These are phyloP conservation scores for Cystofilobasidium macerans DNA, from an alignment of 768 basidiomycete species.

Conservation along the genomic window DNA sequence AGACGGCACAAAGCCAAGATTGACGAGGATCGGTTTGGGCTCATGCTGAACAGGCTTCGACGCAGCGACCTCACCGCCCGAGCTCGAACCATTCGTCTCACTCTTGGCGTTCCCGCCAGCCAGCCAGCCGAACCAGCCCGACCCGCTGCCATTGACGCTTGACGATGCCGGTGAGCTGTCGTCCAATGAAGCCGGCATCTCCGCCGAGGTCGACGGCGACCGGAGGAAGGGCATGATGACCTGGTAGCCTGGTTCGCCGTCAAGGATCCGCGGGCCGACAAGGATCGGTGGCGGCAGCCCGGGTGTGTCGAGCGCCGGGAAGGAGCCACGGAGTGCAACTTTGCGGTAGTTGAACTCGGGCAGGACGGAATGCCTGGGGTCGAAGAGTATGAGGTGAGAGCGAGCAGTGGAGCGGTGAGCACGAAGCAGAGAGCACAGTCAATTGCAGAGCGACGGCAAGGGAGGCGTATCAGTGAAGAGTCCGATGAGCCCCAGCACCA, in stretches of 20 bases:
- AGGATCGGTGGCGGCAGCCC: constrained; percentile 55
- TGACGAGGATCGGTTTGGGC: constrained; percentile 56
- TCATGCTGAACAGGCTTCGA: not conserved
- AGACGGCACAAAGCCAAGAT: constrained; percentile 74
- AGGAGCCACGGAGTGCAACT: constrained; percentile 63
- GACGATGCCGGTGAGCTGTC: too few relatives aligned
- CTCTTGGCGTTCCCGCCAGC: too few relatives aligned
- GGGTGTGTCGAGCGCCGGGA: constrained; percentile 44
- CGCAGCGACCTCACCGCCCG: not conserved
- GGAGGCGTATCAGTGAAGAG: constrained; percentile 31
- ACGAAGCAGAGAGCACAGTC: not conserved
- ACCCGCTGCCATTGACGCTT: too few relatives aligned
- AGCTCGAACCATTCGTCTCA: too few relatives aligned
- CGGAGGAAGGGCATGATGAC: constrained; percentile 71
- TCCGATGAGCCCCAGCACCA: too few relatives aligned
- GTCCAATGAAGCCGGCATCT: too few relatives aligned
- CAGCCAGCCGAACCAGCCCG: not conserved
- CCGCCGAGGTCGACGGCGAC: not conserved
- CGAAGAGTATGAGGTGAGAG: not conserved
- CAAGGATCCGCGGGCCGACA: constrained; percentile 73
- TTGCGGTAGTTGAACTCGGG: constrained; percentile 54
- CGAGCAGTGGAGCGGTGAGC: not conserved
- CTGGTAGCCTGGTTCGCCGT: constrained; percentile 77
- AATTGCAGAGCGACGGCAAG: not conserved
- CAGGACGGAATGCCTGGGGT: constrained; percentile 7